Evolutionary conservation across 805 yeast species (phyloP), one percentile per base, ranked within the genome.

Genomic region (Pichia cephalocereana): DNA sequence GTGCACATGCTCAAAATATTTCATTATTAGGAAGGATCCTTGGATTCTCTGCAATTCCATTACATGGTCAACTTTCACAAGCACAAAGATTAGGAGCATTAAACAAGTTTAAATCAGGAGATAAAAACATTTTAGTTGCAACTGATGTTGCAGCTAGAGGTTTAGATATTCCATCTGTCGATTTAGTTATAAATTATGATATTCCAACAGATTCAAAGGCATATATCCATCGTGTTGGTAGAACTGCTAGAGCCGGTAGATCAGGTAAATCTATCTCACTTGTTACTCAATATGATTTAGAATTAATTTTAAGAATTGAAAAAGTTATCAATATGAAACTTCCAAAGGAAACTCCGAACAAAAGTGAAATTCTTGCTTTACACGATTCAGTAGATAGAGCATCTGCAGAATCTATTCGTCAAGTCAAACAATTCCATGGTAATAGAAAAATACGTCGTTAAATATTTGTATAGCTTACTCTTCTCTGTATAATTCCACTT

Each of bases 71-170:
- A 66, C 67, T 87, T 53, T 73, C 89, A 5, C 96, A 87, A 64
- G 76, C 89, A 27, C 91, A 87, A 62, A 73, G 96, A 62, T 74
- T 87, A 45, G 93, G 95, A 30, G 84, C 91, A 0, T 69, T 86
- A 54, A 86, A 85, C 64, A 78, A 84, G 58, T 86, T 86, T 69
- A 86, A 85, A 62, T 71, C 86, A 9, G 88, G 90, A 11, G 77
- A 74, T 44, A 74, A 82, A 57, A 74, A 75, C 45, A 83, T 85
- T 45, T 66, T 85, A 41, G 85, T 85, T 11, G 93, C 93, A 14
- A 85, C 95, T 2, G 95, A 85, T 64, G 97, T 93, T 23, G 99
- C 96, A 2, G 83, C 96, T 30, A 80, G 99, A 77, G 99, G 99
- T 64, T 75, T 93, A 54, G 99, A 93, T 74, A 93, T 93, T 48